Evolutionary conservation across 306 rosid genomes (phyloP).

Genomic region (Gastrolobium bilobum): DNA sequence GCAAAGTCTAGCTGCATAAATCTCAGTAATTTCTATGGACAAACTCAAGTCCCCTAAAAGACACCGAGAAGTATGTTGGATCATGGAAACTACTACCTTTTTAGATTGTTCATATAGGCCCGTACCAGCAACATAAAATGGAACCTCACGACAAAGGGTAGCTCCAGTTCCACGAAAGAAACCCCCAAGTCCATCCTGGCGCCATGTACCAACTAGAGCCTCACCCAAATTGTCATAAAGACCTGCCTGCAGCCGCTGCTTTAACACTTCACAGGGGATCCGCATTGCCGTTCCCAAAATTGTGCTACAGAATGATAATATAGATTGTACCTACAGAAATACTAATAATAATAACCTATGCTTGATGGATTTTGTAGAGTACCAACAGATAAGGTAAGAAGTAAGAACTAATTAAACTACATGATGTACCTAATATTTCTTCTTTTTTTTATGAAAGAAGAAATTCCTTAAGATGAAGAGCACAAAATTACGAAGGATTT

Average conservation of each 20-base stretch:
- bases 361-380: constrained; percentile 20
- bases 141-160: constrained; percentile 98
- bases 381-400: constrained; percentile 18
- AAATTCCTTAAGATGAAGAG: no score
- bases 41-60: no score
- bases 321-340: constrained; percentile 82
- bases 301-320: constrained; percentile 96
- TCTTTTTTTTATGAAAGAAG: no score
- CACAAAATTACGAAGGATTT: no score
- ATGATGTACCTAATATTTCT: no score
- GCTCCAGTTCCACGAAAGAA: constrained; percentile 99
- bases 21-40: constrained; percentile 7
- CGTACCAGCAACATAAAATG: constrained; percentile 99
- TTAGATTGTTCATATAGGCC: constrained; percentile 97
- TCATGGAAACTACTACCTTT: constrained; percentile 64
- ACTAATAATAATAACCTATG: constrained; percentile 40
- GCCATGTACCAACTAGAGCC: constrained; percentile 90
- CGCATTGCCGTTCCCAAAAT: constrained; percentile 97
- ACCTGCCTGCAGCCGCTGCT: constrained; percentile 98
- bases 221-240: constrained; percentile 86
- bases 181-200: constrained; percentile 93
- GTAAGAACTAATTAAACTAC: no score
- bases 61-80: constrained; percentile 36
- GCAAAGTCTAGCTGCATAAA: background rate
- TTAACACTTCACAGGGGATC: constrained; percentile 96